Evolutionary conservation across 164 flowering plant genomes (phyloP), one percentile per base, ranked within the genome.

Genomic region (Piper betle): DNA sequence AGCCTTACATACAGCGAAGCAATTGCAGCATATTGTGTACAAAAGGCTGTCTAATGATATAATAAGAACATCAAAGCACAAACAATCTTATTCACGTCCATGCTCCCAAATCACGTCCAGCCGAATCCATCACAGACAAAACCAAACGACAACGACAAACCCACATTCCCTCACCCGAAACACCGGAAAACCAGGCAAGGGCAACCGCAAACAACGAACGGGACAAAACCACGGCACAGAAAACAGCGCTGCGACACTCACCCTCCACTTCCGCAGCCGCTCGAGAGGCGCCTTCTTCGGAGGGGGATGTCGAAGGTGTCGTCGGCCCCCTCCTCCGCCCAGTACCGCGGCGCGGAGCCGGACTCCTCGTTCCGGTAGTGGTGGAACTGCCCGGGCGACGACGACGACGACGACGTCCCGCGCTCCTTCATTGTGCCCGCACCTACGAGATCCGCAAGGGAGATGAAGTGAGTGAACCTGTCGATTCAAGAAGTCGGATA

Each of bases 181-280:
- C 33, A 1, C 33, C 33, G 1, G 33, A 25, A 25, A 25, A 25
- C 33, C 33, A 1, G 33, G 3, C 10, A 46, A 46, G 15, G 0
- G 3, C 15, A 46, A 5, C 3, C 10, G 50, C 15, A 46, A 12
- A 50, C 12, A 12, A 61, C 52, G 58, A 52, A 40, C 25, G 6
- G 53, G 17, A 5, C 4, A 20, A 53, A 19, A 33, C 16, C 52
- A 15, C 6, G 37, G 20, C 39, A 61, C 11, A 48, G 10, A 46
- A 38, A 12, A 39, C 25, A 13, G n/a, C 13, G 52, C 38, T 5
- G 55, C 39, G 48, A 0, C 3, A 65, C 62, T 53, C 77, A 92
- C 98, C 75, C 98, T 77, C 98, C 98, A 92, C n/a, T 85, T 75
- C 62, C 70, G 77, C 60, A 92, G 82, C 3, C 93, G 81, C 19